Base-by-base conservation (phyloP, 352 stramenopile species). In the Globisporangium recalcitrans region DNA sequence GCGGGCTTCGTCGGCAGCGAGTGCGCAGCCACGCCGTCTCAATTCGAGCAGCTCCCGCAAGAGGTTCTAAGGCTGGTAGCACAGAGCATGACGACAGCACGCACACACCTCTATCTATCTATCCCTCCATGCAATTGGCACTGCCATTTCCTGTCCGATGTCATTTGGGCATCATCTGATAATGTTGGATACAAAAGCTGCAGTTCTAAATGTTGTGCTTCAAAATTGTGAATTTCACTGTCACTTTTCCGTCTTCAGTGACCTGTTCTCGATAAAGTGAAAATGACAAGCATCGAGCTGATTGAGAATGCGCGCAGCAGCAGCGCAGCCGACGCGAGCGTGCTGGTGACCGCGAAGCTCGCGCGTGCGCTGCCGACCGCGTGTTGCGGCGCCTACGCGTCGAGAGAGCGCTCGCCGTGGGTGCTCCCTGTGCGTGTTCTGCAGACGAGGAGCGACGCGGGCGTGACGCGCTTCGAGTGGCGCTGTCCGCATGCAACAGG, bases 31-130 rank as follows among this genome's bases (percentile, higher is more conserved):
- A 1, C 60, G 22, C 27, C 42, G 32, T 31, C 40, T 51, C 21
- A 56, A 52, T n/a, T 56, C 60, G n/a, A 65, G 60, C 31, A 42
- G 60, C 52, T 66, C 60, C 14, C 52, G 40, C 19, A 40, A 36
- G 40, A 44, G 42, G 10, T 66, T 62, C 27, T 66, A 24, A 47
- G 47, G 36, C 14, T n/a, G 14, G 32, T 38, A 8, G 14, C 32
- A 14, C 10, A 10, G 10, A 38, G 32, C 32, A 38, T 38, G 32
- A 42, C 34, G 34, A 13, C 34, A 16, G 21, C 27, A 19, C 5
- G 11, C 4, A 38, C 8, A 24, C 31, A 22, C 32, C 46, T 27
- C 31, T 58, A 53, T 53, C 24, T n/a, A 53, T 53, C 22, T 53
- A 34, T 53, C 34, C 24, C 8, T n/a, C 47, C n/a, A n/a, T n/a